phyloP scores from a whole-genome alignment of 2,329 filamentous ascomycete genomes.

The Ophioceras dolichostomum region DNA sequence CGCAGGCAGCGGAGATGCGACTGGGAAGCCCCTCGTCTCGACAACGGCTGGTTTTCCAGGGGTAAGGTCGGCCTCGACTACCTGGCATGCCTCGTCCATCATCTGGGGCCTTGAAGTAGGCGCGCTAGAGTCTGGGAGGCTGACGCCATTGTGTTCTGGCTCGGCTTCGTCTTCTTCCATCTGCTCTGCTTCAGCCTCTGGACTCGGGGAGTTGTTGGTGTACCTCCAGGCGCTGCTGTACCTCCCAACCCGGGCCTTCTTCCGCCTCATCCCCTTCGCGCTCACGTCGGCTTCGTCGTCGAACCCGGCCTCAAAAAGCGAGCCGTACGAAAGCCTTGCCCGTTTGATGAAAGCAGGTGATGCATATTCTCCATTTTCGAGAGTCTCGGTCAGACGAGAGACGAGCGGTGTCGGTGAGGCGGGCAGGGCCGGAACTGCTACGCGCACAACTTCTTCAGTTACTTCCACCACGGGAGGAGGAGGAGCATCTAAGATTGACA shows the following conservation, averaged over 20 bases:
- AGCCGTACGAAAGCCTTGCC: slow-evolving; percentile 55
- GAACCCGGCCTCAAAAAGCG: slow-evolving; percentile 48
- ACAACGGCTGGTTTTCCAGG: background rate
- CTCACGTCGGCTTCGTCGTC: slow-evolving; percentile 59
- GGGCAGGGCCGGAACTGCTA: too few relatives aligned
- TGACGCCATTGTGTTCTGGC: background rate
- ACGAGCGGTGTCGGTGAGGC: background rate
- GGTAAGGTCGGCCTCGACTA: slow-evolving; percentile 10
- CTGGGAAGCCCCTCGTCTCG: too few relatives aligned
- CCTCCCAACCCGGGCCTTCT: slow-evolving; percentile 57
- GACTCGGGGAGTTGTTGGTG: slow-evolving; percentile 57
- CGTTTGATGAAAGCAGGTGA: slow-evolving; percentile 75
- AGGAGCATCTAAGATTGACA: too few relatives aligned
- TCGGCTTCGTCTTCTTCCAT: slow-evolving; percentile 6
- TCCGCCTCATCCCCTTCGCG: slow-evolving; percentile 48
- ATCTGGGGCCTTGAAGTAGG: slow-evolving; percentile 11
- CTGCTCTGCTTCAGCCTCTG: slow-evolving; percentile 34
- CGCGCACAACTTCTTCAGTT: too few relatives aligned
- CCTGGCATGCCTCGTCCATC: slow-evolving; percentile 19
- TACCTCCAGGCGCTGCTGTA: slow-evolving; percentile 64
- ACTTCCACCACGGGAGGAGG: too few relatives aligned
- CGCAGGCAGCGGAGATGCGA: too few relatives aligned
- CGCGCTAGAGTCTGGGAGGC: slow-evolving; percentile 3
- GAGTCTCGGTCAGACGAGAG: slow-evolving; percentile 5
- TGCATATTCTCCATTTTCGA: slow-evolving; percentile 44